Evolutionary conservation across 306 rosid species (phyloP).

Genomic region (Quercus gilva): DNA sequence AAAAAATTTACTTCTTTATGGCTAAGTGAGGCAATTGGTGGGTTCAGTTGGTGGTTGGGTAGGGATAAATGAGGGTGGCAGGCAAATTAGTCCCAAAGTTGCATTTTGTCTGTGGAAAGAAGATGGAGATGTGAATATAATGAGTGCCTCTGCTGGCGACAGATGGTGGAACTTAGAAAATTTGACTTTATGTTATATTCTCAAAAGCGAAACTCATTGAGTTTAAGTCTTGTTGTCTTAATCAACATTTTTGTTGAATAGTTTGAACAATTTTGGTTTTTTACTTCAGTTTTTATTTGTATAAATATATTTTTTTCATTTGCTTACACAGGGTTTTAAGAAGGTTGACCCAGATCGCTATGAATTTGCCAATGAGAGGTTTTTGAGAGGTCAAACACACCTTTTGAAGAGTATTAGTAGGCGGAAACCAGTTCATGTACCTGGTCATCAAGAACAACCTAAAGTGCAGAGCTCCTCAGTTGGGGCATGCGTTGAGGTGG

Average conservation of each 20-base stretch:
- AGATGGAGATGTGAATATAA: background rate
- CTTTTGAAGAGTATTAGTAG: conserved; percentile 50
- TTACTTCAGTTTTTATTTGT: background rate
- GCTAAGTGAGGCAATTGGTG: background rate
- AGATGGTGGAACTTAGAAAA: background rate
- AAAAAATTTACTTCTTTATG: background rate
- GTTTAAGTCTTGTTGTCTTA: background rate
- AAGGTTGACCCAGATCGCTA: conserved; percentile 66
- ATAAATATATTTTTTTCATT: background rate
- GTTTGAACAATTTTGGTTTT: background rate
- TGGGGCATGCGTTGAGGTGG: conserved; percentile 40
- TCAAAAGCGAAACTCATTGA: background rate
- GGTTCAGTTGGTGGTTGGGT: background rate
- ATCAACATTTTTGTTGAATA: background rate
- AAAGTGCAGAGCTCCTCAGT: conserved; percentile 38
- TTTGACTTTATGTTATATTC: background rate
- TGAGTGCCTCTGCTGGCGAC: background rate
- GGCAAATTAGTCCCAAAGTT: background rate
- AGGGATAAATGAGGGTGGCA: background rate
- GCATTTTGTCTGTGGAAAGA: too few species aligned
- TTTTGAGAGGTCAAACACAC: conserved; percentile 59
- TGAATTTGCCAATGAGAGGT: conserved; percentile 69
- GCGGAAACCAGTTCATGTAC: conserved; percentile 41
- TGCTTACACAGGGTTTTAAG: conserved; percentile 52
- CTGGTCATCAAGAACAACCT: conserved; percentile 36